Evolutionary conservation across 495 filamentous ascomycete genomes (phyloP), one percentile per base, ranked within the genome.

Genomic region (Astrothelium subdiscretum): DNA sequence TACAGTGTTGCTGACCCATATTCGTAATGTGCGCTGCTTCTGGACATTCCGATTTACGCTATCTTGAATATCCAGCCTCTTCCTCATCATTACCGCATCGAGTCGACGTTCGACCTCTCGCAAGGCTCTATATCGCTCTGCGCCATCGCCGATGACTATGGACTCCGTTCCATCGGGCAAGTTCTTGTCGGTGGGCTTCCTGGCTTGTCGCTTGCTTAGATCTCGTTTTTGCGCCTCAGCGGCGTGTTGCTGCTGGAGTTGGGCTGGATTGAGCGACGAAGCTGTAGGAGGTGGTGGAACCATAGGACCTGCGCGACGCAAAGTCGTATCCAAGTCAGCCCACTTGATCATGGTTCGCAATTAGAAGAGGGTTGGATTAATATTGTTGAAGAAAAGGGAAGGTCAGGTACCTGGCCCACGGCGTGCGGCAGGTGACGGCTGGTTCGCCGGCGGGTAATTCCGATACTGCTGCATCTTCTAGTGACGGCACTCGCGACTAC

Each of bases 1-100:
- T 26, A 87, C 89, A 0, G 92, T 96, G 72, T 99, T 99, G 70
- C 87, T 90, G 65, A 99, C 87, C 90, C 91, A 97, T 61, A 99
- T 85, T 65, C 91, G 87, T 72, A 99, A 76, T 24, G 88, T 96
- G 69, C 87, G 87, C 73, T 87, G 86, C 58, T 89, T 84, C 80
- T 94, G 92, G 57, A 85, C 78, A 60, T 87, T 87, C 60, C 88
- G 83, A 72, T 83, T 89, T 38, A 92, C 82, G 18, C 87, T 85
- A 68, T 96, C 92, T 60, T 89, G 82, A 59, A 95, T 87, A 72
- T 99, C 94, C 63, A 97, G 74, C 64, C 91, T 80, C 78, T 97
- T 99, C 67, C 92, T 83, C 72, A 94, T 89, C 79, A 97, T 94
- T n/a, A 90, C 87, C 26, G 91, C 89, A 77, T 99, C 95, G 60